Conservation (phyloP, 2,329 filamentous ascomycete species). For the Alternaria triticina region DNA sequence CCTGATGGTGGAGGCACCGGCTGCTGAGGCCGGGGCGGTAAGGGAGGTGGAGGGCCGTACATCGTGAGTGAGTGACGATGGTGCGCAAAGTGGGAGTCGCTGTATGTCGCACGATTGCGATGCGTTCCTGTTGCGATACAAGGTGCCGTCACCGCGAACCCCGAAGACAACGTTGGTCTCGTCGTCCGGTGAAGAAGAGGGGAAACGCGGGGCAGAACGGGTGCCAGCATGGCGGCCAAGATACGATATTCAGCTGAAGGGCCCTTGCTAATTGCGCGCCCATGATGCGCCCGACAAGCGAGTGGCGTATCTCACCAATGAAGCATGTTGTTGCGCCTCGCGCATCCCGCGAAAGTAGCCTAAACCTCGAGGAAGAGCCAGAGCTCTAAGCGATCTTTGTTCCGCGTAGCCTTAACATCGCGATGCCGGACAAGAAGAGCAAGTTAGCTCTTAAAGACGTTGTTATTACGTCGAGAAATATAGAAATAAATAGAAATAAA, state of each 20-base stretch:
- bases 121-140: background rate
- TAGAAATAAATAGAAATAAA: too few species aligned
- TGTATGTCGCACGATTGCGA: background rate
- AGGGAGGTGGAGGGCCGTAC: background rate
- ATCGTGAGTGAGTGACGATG: background rate
- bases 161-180: background rate
- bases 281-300: background rate
- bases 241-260: background rate
- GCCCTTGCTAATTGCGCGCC: background rate
- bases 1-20: background rate
- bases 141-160: background rate
- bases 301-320: background rate
- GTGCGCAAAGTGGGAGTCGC: background rate
- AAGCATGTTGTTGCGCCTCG: too few species aligned
- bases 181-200: background rate
- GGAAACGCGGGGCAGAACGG: background rate
- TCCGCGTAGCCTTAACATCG: too few species aligned
- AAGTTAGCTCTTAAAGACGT: too few species aligned
- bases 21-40: background rate
- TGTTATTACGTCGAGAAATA: too few species aligned
- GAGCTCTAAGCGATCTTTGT: too few species aligned
- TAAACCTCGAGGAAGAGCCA: too few species aligned
- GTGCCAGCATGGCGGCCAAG: background rate
- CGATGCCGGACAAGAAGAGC: too few species aligned
- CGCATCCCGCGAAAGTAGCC: too few species aligned